phyloP scores from a whole-genome alignment of 768 basidiomycete genomes.

The Fomitopsis serialis region DNA sequence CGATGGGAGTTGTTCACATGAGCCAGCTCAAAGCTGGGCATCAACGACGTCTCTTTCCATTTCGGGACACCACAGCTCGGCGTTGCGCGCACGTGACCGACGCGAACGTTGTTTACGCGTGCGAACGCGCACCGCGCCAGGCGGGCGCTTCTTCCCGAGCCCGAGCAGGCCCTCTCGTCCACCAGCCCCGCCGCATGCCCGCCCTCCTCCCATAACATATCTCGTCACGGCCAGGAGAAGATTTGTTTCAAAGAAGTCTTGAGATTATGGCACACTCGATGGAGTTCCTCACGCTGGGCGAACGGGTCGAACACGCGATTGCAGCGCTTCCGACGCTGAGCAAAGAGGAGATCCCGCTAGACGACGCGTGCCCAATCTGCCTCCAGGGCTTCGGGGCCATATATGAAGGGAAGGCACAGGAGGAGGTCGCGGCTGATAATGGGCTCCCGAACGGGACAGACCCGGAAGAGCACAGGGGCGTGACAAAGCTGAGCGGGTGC shows the following conservation, averaged over 20 bases:
- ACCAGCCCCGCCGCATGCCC: background rate
- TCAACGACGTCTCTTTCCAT: background rate
- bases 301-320: constrained; percentile 33
- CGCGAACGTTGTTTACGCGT: constrained; percentile 28
- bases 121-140: constrained; percentile 3
- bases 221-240: background rate
- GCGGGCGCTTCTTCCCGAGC: background rate
- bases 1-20: too few species aligned
- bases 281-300: constrained; percentile 15
- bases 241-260: background rate
- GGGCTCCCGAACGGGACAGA: constrained; percentile 17
- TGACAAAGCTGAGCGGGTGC: constrained; percentile 55
- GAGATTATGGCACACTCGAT: constrained; percentile 10
- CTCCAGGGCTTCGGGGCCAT: constrained; percentile 45
- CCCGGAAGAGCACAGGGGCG: constrained; percentile 24
- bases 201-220: background rate
- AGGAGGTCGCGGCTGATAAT: constrained; percentile 1
- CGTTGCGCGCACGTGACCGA: constrained; percentile 20
- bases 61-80: background rate
- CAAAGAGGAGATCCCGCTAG: constrained; percentile 33
- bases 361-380: constrained; percentile 66
- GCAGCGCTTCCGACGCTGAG: constrained; percentile 39
- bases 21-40: background rate
- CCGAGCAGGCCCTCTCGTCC: background rate
- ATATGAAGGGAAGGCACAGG: constrained; percentile 21